These are phyloP conservation scores for Tolypocladium guangdongense DNA, from an alignment of 2,329 filamentous ascomycete species.

Conservation along the genomic window DNA sequence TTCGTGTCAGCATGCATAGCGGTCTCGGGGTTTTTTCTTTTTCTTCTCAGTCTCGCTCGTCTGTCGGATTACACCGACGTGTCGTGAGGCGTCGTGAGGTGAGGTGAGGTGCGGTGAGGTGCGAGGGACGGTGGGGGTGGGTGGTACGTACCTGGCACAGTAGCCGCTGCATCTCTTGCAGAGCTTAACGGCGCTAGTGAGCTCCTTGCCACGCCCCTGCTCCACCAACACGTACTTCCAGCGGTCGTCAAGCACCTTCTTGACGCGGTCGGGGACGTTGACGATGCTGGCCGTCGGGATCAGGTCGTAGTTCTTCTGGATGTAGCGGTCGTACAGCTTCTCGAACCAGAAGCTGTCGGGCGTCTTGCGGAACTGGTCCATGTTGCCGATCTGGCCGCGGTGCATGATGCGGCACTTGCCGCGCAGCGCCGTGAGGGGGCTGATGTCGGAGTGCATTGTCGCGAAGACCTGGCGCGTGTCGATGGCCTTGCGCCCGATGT, in stretches of 20 bases:
- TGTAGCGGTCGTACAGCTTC: slow-evolving; percentile 95
- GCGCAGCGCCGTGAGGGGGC: slow-evolving; percentile 80
- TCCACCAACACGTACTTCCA: slow-evolving; percentile 97
- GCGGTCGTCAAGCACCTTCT: slow-evolving; percentile 87
- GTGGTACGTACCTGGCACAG: slow-evolving; percentile 65
- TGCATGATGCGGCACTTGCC: slow-evolving; percentile 90
- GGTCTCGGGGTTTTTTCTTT: not conserved
- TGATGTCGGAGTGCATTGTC: slow-evolving; percentile 97
- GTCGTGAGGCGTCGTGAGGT: not conserved
- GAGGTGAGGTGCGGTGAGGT: not conserved
- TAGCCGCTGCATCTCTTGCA: slow-evolving; percentile 90
- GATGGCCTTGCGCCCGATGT: slow-evolving; percentile 83
- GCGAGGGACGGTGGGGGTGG: not conserved
- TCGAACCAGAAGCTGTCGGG: slow-evolving; percentile 94
- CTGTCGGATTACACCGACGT: not conserved
- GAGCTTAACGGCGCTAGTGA: slow-evolving; percentile 89
- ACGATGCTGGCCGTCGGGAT: slow-evolving; percentile 87
- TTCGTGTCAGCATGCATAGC: slow-evolving; percentile 7
- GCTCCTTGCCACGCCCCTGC: slow-evolving; percentile 83
- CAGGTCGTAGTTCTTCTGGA: slow-evolving; percentile 94
- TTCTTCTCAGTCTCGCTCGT: not conserved
- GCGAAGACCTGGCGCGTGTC: slow-evolving; percentile 89
- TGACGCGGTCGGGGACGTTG: slow-evolving; percentile 91
- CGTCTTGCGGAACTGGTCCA: slow-evolving; percentile 74
- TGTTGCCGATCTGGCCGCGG: slow-evolving; percentile 69